These are phyloP conservation scores for Cytidiella melzeri DNA, from an alignment of 768 basidiomycete species.

Conservation along the genomic window DNA sequence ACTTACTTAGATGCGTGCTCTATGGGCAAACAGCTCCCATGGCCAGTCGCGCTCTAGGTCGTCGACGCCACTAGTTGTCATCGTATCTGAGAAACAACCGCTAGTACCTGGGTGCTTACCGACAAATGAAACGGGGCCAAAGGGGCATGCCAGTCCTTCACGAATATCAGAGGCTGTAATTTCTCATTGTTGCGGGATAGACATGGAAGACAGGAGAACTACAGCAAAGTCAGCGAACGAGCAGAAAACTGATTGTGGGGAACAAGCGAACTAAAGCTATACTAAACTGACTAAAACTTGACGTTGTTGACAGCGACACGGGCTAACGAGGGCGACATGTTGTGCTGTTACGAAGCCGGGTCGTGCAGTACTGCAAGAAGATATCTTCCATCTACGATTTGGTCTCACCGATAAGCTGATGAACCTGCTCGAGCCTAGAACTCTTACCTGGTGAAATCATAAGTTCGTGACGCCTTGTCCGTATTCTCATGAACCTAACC, in stretches of 20 bases:
- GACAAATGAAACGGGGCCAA: conserved; percentile 9
- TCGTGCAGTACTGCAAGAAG: conserved; percentile 81
- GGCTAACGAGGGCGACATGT: too few relatives aligned
- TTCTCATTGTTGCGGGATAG: too few relatives aligned
- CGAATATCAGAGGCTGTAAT: too few relatives aligned
- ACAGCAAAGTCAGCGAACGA: too few relatives aligned
- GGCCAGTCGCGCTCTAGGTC: background rate
- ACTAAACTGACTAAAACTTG: too few relatives aligned
- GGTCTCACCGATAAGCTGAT: background rate
- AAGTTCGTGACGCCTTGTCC: conserved; percentile 86
- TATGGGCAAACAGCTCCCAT: background rate
- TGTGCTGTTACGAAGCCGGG: conserved; percentile 32
- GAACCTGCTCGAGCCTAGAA: background rate
- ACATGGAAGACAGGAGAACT: too few relatives aligned
- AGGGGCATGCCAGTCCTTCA: background rate
- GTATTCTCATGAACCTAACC: conserved; percentile 81
- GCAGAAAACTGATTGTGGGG: too few relatives aligned
- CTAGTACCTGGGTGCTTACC: conserved; percentile 9
- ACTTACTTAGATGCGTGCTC: background rate
- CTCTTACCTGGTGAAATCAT: conserved; percentile 88
- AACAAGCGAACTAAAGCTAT: too few relatives aligned
- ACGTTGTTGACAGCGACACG: too few relatives aligned
- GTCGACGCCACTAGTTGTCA: background rate
- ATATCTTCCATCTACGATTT: conserved; percentile 61
- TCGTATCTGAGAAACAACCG: background rate